Conservation (phyloP, 2,329 filamentous ascomycete genomes). For the Lasiodiplodia theobromae region DNA sequence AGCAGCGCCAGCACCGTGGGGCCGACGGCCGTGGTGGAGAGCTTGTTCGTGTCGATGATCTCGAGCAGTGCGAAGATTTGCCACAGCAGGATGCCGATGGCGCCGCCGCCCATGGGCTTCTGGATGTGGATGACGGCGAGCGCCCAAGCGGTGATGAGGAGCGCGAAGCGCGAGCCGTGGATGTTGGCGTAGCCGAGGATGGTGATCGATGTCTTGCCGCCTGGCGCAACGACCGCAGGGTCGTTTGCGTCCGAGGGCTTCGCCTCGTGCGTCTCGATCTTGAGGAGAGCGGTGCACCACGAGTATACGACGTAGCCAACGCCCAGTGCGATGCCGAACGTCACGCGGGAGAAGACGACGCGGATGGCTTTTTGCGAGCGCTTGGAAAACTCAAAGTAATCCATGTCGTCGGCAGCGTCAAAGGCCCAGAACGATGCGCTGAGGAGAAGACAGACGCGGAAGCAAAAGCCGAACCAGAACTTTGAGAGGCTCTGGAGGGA, state of each 20-base stretch:
- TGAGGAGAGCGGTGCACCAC: slow-evolving; percentile 85
- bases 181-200: slow-evolving; percentile 92
- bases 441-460: slow-evolving; percentile 78
- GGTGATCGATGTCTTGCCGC: slow-evolving; percentile 61
- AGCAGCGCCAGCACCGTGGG: slow-evolving; percentile 86
- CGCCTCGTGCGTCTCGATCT: slow-evolving; percentile 61
- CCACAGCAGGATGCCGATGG: slow-evolving; percentile 82
- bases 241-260: slow-evolving; percentile 38
- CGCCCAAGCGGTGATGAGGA: slow-evolving; percentile 81
- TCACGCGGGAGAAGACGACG: slow-evolving; percentile 78
- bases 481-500: slow-evolving; percentile 89
- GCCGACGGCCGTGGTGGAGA: slow-evolving; percentile 70
- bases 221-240: slow-evolving; percentile 38
- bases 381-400: slow-evolving; percentile 73
- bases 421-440: slow-evolving; percentile 86
- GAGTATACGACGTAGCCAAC: slow-evolving; percentile 85
- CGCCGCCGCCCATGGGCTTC: slow-evolving; percentile 92
- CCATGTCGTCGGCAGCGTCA: slow-evolving; percentile 84
- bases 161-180: slow-evolving; percentile 88
- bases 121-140: slow-evolving; percentile 80
- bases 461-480: slow-evolving; percentile 80
- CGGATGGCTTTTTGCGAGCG: slow-evolving; percentile 74
- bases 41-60: slow-evolving; percentile 66
- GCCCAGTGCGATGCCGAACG: slow-evolving; percentile 80
- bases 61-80: slow-evolving; percentile 82